Conservation (phyloP, 2,329 filamentous ascomycete species). For the Epichloe uncinata region DNA sequence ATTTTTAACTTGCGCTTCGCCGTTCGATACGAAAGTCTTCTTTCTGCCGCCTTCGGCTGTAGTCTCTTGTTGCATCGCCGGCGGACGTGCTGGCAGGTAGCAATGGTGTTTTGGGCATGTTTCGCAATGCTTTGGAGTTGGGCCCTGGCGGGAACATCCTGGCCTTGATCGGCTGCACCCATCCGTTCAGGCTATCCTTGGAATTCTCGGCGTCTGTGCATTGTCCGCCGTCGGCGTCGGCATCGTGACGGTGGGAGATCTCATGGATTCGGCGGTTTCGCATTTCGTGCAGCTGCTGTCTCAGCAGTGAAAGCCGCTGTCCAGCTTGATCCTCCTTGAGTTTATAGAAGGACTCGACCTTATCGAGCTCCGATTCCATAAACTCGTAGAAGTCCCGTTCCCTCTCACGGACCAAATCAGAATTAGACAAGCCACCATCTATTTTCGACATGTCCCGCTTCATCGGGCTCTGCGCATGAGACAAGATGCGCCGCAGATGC, state of each 20-base stretch:
- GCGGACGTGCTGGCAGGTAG: conserved; percentile 16
- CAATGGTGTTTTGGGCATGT: conserved; percentile 39
- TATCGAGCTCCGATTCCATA: conserved; percentile 72
- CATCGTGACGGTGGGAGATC: conserved; percentile 32
- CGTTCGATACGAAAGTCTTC: conserved; percentile 62
- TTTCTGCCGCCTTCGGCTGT: conserved; percentile 32
- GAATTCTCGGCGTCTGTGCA: conserved; percentile 12
- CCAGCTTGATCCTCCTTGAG: conserved; percentile 78
- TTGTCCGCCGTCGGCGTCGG: conserved; percentile 15
- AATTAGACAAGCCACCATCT: conserved; percentile 29
- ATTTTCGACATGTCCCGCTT: conserved; percentile 16
- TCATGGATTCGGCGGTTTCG: conserved; percentile 69
- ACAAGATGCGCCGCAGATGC: conserved; percentile 22
- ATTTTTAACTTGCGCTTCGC: conserved; percentile 88
- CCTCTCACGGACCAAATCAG: conserved; percentile 53
- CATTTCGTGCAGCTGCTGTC: conserved; percentile 87
- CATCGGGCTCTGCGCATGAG: conserved; percentile 12
- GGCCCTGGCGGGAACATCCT: conserved; percentile 43
- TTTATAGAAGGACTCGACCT: conserved; percentile 83
- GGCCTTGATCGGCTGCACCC: conserved; percentile 41
- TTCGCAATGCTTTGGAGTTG: conserved; percentile 45
- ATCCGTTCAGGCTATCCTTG: conserved; percentile 20
- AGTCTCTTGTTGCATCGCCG: conserved; percentile 30
- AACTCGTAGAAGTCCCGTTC: conserved; percentile 82
- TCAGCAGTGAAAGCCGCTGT: conserved; percentile 53